Conservation (phyloP, 176 grass and related monocot genomes). For the Triticum urartu region DNA sequence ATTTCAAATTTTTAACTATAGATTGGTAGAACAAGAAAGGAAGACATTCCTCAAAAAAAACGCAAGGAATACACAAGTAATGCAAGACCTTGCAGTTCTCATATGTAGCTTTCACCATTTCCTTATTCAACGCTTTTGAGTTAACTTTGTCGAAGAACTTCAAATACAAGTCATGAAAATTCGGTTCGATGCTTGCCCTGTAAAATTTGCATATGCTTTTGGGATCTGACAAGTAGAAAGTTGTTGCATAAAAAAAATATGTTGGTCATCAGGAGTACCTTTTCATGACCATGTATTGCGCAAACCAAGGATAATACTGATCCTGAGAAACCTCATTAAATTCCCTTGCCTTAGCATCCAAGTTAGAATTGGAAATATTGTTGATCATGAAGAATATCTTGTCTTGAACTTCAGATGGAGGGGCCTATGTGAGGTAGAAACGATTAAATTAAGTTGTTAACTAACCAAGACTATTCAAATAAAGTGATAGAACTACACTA, state of each 20-base stretch:
- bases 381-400: constrained; percentile 98
- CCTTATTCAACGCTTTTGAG: constrained; percentile 87
- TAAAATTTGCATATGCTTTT: not conserved
- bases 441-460: not conserved
- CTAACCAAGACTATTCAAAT: not conserved
- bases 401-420: constrained; percentile 89
- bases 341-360: constrained; percentile 88
- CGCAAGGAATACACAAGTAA: not conserved
- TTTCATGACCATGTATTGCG: constrained; percentile 99
- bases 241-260: constrained; percentile 4
- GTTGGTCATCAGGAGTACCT: constrained; percentile 45
- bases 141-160: constrained; percentile 91
- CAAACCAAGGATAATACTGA: constrained; percentile 91
- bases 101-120: constrained; percentile 91
- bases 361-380: constrained; percentile 87
- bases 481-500: constrained; percentile 8
- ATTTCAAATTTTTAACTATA: constrained; percentile 14
- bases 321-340: constrained; percentile 80
- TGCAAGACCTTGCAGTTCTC: constrained; percentile 93
- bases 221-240: constrained; percentile 1
- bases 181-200: constrained; percentile 98
- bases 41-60: not conserved
- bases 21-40: not conserved
- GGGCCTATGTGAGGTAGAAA: constrained; percentile 48
- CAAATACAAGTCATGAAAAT: constrained; percentile 97